Evolutionary conservation across 2,329 filamentous ascomycete genomes (phyloP).

Genomic region (Botrytis squamosa): DNA sequence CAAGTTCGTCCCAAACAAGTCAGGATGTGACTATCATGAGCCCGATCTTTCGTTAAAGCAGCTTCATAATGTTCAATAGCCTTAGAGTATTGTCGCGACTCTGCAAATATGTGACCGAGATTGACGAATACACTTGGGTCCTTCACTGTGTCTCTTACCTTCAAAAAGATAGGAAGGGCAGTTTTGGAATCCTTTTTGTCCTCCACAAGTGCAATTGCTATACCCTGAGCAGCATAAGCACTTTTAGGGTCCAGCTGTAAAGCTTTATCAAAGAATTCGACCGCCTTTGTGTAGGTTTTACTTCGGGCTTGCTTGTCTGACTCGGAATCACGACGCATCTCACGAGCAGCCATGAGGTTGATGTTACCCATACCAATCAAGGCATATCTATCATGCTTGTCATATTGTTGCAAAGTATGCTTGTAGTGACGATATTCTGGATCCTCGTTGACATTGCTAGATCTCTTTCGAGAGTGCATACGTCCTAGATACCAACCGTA

Average conservation of each 20-base stretch:
- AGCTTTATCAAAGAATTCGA: conserved; percentile 98
- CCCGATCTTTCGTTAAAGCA: conserved; percentile 62
- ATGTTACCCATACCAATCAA: conserved; percentile 96
- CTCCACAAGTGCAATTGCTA: conserved; percentile 91
- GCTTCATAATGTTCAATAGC: conserved; percentile 94
- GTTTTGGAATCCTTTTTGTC: conserved; percentile 86
- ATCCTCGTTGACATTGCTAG: conserved; percentile 80
- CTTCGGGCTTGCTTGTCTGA: conserved; percentile 87
- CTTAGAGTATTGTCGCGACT: conserved; percentile 84
- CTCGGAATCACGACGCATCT: conserved; percentile 91
- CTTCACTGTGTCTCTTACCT: conserved; percentile 84
- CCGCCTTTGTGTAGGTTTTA: conserved; percentile 82
- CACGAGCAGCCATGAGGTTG: conserved; percentile 76
- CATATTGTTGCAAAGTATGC: conserved; percentile 87
- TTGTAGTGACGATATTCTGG: conserved; percentile 93
- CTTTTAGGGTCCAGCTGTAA: conserved; percentile 93
- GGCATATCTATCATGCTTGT: conserved; percentile 98
- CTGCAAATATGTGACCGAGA: conserved; percentile 87
- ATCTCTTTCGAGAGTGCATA: conserved; percentile 73
- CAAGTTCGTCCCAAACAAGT: conserved; percentile 72
- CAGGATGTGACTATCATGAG: conserved; percentile 63
- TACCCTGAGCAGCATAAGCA: conserved; percentile 91
- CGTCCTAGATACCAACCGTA: conserved; percentile 96
- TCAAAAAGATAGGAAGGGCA: conserved; percentile 84
- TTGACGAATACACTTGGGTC: conserved; percentile 90